phyloP scores from a whole-genome alignment of 768 basidiomycete genomes.

The Kwoniella dejecticola region DNA sequence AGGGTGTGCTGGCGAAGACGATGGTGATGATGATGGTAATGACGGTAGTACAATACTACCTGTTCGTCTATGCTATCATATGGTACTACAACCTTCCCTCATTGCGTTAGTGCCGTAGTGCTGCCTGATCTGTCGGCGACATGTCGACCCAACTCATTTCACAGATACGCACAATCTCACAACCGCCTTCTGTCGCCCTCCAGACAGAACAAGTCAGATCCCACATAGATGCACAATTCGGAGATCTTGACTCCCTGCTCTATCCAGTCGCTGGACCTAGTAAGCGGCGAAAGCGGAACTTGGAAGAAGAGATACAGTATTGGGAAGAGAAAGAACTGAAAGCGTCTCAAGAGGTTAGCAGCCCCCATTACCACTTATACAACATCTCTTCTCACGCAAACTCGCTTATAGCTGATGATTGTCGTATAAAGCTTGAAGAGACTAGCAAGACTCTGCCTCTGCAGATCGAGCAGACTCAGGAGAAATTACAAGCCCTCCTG shows the following conservation, averaged over 20 bases:
- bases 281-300: conserved; percentile 20
- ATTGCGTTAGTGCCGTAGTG: no score
- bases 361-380: neutral
- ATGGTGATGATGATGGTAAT: neutral
- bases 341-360: conserved; percentile 33
- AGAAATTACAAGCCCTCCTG: conserved; percentile 61
- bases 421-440: conserved; percentile 33
- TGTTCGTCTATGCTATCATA: no score
- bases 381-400: neutral
- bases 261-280: conserved; percentile 16
- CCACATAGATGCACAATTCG: conserved; percentile 24
- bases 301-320: conserved; percentile 44
- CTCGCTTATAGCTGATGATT: neutral
- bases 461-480: conserved; percentile 61
- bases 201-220: conserved; percentile 12
- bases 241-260: conserved; percentile 20
- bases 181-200: conserved; percentile 3
- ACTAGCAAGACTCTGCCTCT: conserved; percentile 45
- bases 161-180: conserved; percentile 17
- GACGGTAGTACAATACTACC: neutral
- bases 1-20: neutral
- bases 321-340: conserved; percentile 36
- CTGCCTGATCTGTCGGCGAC: no score
- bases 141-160: conserved; percentile 10
- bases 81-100: no score